Conservation (phyloP, 495 filamentous ascomycete species). For the Penicillium diatomitis region DNA sequence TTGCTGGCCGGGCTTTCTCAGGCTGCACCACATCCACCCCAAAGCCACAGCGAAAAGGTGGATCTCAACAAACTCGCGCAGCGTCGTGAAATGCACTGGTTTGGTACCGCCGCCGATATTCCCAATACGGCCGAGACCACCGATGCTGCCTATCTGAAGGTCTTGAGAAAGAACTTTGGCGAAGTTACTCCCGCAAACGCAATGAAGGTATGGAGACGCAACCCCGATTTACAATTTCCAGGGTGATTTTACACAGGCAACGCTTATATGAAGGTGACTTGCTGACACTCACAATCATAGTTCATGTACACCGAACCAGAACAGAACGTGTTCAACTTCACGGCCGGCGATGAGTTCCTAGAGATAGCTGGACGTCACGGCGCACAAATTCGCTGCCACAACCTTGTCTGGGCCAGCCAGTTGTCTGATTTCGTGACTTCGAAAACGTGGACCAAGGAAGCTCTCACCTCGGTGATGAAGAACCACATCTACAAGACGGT, state of each 20-base stretch:
- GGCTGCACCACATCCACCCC: conserved; percentile 3
- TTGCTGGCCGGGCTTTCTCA: conserved; percentile 3
- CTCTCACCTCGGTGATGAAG: conserved; percentile 35
- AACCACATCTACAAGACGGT: conserved; percentile 38
- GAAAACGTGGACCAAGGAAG: conserved; percentile 37
- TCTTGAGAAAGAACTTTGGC: conserved; percentile 38
- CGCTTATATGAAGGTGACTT: too few species aligned
- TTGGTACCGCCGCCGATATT: conserved; percentile 17
- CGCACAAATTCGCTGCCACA: conserved; percentile 47
- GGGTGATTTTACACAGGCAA: too few species aligned
- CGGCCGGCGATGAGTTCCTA: conserved; percentile 36
- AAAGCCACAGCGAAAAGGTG: neutral
- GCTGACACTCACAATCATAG: conserved; percentile 4
- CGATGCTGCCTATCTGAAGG: conserved; percentile 10
- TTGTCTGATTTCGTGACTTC: conserved; percentile 40
- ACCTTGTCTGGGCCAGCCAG: conserved; percentile 48
- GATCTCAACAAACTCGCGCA: conserved; percentile 15
- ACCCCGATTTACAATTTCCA: neutral
- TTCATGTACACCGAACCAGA: conserved; percentile 35
- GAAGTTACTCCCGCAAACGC: conserved; percentile 46
- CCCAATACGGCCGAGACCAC: conserved; percentile 11
- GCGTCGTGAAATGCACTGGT: conserved; percentile 9
- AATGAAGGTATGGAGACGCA: conserved; percentile 27
- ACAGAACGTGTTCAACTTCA: conserved; percentile 38
- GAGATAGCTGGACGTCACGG: conserved; percentile 32